Percentiles rank a stretch among this genome's conserved stretches.
Conservation (phyloP, 2,329 filamentous ascomycete species). For the Paracoccidioides lutzii region DNA sequence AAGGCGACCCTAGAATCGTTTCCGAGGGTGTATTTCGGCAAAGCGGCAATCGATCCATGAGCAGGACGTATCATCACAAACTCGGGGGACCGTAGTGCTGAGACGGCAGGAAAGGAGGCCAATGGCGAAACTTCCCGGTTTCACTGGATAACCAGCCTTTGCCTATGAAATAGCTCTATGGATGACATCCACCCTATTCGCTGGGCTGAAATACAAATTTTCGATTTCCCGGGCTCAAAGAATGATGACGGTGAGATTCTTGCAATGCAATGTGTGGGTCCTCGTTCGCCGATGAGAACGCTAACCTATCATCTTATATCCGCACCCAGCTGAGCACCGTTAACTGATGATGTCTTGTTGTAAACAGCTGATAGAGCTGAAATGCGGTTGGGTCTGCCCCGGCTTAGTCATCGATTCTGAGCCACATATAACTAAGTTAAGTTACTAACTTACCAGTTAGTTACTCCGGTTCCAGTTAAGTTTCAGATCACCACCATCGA, state of each 20-base stretch:
- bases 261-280: slow-evolving; percentile 66
- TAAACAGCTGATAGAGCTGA: no score
- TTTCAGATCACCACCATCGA: no score
- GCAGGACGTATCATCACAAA: slow-evolving; percentile 55
- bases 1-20: slow-evolving; percentile 74
- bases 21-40: slow-evolving; percentile 60
- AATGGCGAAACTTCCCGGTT: slow-evolving; percentile 37
- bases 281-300: slow-evolving; percentile 73
- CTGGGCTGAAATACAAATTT: slow-evolving; percentile 74
- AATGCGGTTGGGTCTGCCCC: no score
- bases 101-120: slow-evolving; percentile 59
- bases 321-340: slow-evolving; percentile 60
- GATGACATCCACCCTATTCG: slow-evolving; percentile 54
- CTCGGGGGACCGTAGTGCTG: slow-evolving; percentile 59
- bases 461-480: no score
- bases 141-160: no score
- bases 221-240: slow-evolving; percentile 75
- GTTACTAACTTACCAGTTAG: no score
- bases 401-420: no score
- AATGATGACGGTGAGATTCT: slow-evolving; percentile 79
- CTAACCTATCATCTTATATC: slow-evolving; percentile 65
- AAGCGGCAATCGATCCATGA: slow-evolving; percentile 71
- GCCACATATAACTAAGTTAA: no score
- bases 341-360: no score
- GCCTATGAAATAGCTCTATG: no score